These are phyloP conservation scores for Neospora caninum DNA, from an alignment of 169 alveolate species.

Conservation along the genomic window DNA sequence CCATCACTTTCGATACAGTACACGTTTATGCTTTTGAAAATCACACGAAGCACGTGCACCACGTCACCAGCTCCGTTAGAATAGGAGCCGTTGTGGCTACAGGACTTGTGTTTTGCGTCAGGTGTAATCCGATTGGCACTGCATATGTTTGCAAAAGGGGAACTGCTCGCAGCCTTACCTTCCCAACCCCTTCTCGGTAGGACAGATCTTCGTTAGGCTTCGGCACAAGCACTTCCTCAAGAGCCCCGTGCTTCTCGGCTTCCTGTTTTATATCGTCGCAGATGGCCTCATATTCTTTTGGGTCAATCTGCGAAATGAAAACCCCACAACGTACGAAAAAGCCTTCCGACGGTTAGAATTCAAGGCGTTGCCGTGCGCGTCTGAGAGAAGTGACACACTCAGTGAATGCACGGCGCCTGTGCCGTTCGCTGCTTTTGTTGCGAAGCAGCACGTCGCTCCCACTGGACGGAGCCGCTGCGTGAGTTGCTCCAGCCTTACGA, in stretches of 20 bases:
- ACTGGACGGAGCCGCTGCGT: neutral
- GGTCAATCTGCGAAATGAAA: slow-evolving; percentile 1
- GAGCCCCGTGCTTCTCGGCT: slow-evolving; percentile 87
- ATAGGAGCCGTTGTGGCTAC: too few relatives aligned
- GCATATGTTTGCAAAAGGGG: neutral
- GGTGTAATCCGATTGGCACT: neutral
- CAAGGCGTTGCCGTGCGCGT: neutral
- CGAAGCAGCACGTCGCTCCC: neutral
- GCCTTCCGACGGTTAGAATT: neutral
- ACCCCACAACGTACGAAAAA: too few relatives aligned
- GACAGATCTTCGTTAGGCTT: slow-evolving; percentile 83
- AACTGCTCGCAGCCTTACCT: slow-evolving; percentile 49
- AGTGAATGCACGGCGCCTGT: too few relatives aligned
- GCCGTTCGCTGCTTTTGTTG: neutral
- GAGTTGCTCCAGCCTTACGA: slow-evolving; percentile 65
- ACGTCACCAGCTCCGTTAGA: too few relatives aligned
- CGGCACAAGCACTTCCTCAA: slow-evolving; percentile 86
- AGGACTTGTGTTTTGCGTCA: neutral
- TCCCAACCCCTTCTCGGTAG: slow-evolving; percentile 77
- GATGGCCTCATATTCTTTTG: slow-evolving; percentile 76
- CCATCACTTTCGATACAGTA: too few relatives aligned
- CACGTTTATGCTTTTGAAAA: too few relatives aligned
- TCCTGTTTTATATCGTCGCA: slow-evolving; percentile 81
- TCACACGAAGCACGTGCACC: too few relatives aligned
- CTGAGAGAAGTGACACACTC: neutral